phyloP scores from a whole-genome alignment of 148 eudicot species.

The Camellia japonica region DNA sequence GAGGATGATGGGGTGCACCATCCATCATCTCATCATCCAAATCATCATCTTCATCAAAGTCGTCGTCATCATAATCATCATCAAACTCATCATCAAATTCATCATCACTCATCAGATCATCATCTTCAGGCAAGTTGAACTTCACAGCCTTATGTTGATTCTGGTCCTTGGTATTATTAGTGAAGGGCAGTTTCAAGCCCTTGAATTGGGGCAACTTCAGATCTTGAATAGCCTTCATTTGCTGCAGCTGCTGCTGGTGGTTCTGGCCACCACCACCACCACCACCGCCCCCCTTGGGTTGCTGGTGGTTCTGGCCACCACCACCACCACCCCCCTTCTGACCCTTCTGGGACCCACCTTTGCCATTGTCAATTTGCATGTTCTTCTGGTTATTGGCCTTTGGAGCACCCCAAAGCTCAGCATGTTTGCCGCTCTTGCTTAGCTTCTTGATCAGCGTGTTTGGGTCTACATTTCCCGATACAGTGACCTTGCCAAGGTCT shows the following conservation, averaged over 20 bases:
- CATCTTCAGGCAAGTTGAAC: slow-evolving; percentile 40
- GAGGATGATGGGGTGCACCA: slow-evolving; percentile 12
- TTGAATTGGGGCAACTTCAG: slow-evolving; percentile 44
- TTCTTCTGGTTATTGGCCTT: slow-evolving; percentile 40
- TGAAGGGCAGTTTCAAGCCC: slow-evolving; percentile 32
- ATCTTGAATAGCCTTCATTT: slow-evolving; percentile 47
- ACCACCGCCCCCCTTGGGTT: slow-evolving; percentile 29
- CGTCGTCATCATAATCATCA: slow-evolving; percentile 20
- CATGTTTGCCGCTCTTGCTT: slow-evolving; percentile 46
- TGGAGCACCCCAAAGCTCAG: slow-evolving; percentile 49
- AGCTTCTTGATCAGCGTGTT: slow-evolving; percentile 51
- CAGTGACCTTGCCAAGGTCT: slow-evolving; percentile 55
- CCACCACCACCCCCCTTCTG: slow-evolving; percentile 34
- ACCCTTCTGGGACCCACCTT: slow-evolving; percentile 27
- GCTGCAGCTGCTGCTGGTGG: slow-evolving; percentile 3
- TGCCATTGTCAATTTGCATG: slow-evolving; percentile 41
- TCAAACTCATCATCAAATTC: slow-evolving; percentile 23
- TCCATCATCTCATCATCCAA: slow-evolving; percentile 39
- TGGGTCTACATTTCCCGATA: slow-evolving; percentile 46
- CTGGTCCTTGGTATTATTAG: slow-evolving; percentile 13
- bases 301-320: neutral
- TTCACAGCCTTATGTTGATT: slow-evolving; percentile 32
- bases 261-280: slow-evolving; percentile 6
- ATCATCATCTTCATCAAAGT: slow-evolving; percentile 42
- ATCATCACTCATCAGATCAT: slow-evolving; percentile 31